Conservation (phyloP, 768 basidiomycete species). For the Suillus placidus region DNA sequence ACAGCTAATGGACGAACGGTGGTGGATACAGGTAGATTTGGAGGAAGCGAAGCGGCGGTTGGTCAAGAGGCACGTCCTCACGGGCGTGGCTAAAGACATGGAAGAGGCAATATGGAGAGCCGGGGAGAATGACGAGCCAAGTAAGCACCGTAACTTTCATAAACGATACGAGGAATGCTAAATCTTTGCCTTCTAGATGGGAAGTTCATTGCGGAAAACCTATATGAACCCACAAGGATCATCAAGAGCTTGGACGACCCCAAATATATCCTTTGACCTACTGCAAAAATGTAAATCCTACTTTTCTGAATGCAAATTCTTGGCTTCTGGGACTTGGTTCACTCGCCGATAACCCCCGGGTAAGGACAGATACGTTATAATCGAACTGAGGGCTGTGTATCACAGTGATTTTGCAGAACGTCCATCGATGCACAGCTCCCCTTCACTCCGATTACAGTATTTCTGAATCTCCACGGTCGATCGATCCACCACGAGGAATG, state of each 20-base stretch:
- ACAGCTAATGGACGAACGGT: conserved; percentile 71
- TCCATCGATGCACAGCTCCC: background rate
- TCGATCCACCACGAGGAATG: conserved; percentile 3
- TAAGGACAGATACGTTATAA: background rate
- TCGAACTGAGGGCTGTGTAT: background rate
- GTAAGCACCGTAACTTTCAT: conserved; percentile 41
- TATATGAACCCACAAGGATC: conserved; percentile 42
- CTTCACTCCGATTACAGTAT: background rate
- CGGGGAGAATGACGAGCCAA: conserved; percentile 78
- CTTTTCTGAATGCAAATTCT: background rate
- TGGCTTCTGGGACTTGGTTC: background rate
- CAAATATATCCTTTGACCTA: conserved; percentile 16
- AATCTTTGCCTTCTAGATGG: conserved; percentile 41
- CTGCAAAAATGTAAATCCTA: background rate
- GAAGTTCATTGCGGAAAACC: conserved; percentile 41
- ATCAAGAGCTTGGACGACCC: conserved; percentile 49
- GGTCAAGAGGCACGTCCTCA: conserved; percentile 73
- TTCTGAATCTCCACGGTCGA: background rate
- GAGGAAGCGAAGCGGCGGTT: conserved; percentile 61
- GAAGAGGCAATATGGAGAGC: conserved; percentile 72
- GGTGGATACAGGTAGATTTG: conserved; percentile 66
- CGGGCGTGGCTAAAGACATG: conserved; percentile 67
- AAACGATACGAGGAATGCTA: background rate
- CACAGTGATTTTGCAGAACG: background rate
- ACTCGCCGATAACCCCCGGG: background rate